Evolutionary conservation across 2,329 filamentous ascomycete species (phyloP).

Genomic region (Clarireedia paspali): DNA sequence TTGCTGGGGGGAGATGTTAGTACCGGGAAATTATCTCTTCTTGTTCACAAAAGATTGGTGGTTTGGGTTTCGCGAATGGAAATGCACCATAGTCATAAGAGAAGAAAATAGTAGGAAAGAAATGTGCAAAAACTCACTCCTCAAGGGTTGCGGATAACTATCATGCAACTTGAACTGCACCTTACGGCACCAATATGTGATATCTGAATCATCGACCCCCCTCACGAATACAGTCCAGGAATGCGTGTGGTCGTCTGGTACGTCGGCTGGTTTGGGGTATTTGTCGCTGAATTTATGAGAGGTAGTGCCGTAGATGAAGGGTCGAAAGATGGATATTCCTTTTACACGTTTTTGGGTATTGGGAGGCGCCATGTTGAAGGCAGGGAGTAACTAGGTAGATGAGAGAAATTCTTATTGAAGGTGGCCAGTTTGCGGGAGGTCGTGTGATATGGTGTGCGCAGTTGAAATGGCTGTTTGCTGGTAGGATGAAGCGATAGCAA

Average conservation of each 20-base stretch:
- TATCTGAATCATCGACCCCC: slow-evolving; percentile 80
- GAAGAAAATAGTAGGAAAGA: no score
- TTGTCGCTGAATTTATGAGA: slow-evolving; percentile 71
- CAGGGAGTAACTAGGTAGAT: no score
- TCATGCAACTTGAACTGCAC: slow-evolving; percentile 98
- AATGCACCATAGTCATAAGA: no score
- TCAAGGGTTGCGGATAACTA: slow-evolving; percentile 84
- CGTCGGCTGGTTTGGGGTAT: slow-evolving; percentile 65
- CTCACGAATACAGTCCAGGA: slow-evolving; percentile 94
- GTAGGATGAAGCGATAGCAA: not conserved
- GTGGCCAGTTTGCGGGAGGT: not conserved
- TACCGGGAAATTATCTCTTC: not conserved
- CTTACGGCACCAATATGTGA: slow-evolving; percentile 92
- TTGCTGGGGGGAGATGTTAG: slow-evolving; percentile 35
- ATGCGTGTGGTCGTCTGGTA: slow-evolving; percentile 89
- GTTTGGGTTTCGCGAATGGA: no score
- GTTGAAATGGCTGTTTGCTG: not conserved
- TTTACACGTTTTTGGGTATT: slow-evolving; percentile 55
- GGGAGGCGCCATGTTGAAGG: slow-evolving; percentile 47
- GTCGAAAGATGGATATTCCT: slow-evolving; percentile 54
- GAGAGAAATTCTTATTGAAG: not conserved
- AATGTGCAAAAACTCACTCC: slow-evolving; percentile 44
- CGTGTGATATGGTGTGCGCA: not conserved
- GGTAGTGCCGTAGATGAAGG: slow-evolving; percentile 71
- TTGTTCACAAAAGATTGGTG: no score